These are phyloP conservation scores for Fusarium pininemorale DNA, from an alignment of 2,329 filamentous ascomycete species.

Conservation along the genomic window DNA sequence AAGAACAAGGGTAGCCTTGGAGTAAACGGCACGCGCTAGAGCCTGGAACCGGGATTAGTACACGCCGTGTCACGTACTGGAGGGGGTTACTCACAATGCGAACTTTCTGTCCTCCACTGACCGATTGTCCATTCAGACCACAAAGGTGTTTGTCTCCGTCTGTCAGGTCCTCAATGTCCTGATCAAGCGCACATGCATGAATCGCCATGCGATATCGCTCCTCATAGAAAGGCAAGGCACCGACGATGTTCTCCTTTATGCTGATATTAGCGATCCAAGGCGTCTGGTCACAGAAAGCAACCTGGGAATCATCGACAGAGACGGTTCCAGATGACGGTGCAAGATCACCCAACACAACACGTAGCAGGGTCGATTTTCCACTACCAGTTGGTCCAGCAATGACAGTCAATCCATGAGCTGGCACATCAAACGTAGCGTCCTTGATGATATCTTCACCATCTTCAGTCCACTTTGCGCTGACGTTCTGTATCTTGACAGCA, in stretches of 20 bases:
- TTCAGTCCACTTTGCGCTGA: neutral
- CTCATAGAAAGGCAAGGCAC: neutral
- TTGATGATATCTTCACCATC: neutral
- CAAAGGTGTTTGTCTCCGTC: neutral
- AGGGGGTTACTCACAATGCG: neutral
- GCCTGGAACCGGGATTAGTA: neutral
- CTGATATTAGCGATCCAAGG: neutral
- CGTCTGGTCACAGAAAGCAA: neutral
- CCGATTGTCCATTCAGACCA: neutral
- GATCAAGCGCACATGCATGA: neutral
- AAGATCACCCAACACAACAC: neutral
- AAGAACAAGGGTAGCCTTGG: neutral
- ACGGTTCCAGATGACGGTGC: neutral
- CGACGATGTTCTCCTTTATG: neutral
- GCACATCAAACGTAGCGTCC: neutral
- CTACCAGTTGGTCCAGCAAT: neutral
- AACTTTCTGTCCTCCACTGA: conserved; percentile 1
- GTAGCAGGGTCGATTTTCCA: neutral
- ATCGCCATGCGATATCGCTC: neutral
- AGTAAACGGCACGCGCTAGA: neutral
- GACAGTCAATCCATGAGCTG: neutral
- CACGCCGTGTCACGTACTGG: rapidly evolving
- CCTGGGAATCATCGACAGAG: neutral
- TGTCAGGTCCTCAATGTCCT: neutral
- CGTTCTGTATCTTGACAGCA: neutral